Evolutionary conservation across 768 basidiomycete species (phyloP), one percentile per base, ranked within the genome.

Genomic region (Royoungia palumana): DNA sequence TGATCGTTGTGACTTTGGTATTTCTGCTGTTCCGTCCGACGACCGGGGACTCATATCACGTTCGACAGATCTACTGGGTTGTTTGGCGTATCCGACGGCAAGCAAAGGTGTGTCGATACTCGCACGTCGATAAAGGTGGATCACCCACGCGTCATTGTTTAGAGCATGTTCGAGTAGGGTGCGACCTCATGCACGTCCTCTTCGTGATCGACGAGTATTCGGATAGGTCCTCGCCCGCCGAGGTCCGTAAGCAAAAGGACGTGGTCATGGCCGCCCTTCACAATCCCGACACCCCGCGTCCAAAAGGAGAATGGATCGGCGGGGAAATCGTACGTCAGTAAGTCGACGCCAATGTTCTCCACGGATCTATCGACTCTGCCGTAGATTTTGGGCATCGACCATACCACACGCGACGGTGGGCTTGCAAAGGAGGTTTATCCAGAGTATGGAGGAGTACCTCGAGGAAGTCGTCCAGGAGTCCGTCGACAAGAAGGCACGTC

Each of bases 141-240:
- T 40, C 35, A 0, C 38, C 53, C 3, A 49, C 0, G 13, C 5
- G 5, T 41, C 16, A 14, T 20, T 14, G 7, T 41, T 19, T 22
- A 59, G 58, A 60, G 5, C 50, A 56, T 10, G 41, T 58, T 35
- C 66, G 74, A 13, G 63, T 68, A 11, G 70, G 65, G 5, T 75
- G 77, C 44, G 78, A 80, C 47, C 58, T 80, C 42, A 79, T 81
- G 75, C 71, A 75, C 34, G 51, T 79, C 6, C 69, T 77, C 54
- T 80, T 76, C 52, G 49, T 79, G 35, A 66, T 75, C 54, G 80
- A 82, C 55, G 75, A 78, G 54, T 70, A 74, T 50, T 73, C 77
- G 6, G 80, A 82, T 59, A 61, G 70, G 12, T 65, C 64, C 0
- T 52, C 65, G 22, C 64, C 56, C 0, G 22, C 57, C 0, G 67